Evolutionary conservation across 345 rosid species (phyloP), one percentile per base, ranked within the genome.

Genomic region (Murraya paniculata): DNA sequence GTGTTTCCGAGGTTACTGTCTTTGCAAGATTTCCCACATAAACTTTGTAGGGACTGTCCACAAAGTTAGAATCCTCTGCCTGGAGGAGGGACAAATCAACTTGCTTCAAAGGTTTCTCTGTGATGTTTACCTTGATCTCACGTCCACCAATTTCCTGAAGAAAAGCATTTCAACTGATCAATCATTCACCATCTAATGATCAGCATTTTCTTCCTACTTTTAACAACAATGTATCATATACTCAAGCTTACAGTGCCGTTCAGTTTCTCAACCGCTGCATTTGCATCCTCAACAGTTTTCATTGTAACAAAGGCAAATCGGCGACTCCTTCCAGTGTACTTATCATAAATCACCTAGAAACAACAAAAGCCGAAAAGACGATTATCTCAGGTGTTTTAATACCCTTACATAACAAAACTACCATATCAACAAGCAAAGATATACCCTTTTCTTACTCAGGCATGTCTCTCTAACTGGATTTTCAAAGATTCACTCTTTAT

Each of bases 1-100:
- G 90, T 55, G 80, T 86, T 55, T 91, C 92, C 10, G 81, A 81
- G 33, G 94, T 91, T 13, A 95, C 95, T n/a, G 89, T 86, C 87
- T 89, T 95, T 22, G 98, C 89, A 79, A 95, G 93, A 80, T 95
- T 95, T 80, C 98, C 98, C 39, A 91, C 91, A 72, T 95, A 95
- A 16, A 93, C 92, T 82, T 95, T 91, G 78, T 88, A 72, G 62
- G 93, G 88, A 57, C 95, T 88, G 71, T 93, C 97, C 41, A 88
- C 59, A 77, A 90, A 92, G 25, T 90, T 87, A 7, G 94, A 86
- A 14, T 93, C 97, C 72, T 95, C 98, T 0, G 87, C 82, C 78
- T 92, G 94, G 64, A 88, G 84, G 55, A 73, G 21, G 53, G 93
- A 86, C 65, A 81, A 28, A 72, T 92, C 97, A 53, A 83, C 75